Base-by-base conservation (phyloP, 768 basidiomycete genomes). In the Boletus rufocinnamomeus region DNA sequence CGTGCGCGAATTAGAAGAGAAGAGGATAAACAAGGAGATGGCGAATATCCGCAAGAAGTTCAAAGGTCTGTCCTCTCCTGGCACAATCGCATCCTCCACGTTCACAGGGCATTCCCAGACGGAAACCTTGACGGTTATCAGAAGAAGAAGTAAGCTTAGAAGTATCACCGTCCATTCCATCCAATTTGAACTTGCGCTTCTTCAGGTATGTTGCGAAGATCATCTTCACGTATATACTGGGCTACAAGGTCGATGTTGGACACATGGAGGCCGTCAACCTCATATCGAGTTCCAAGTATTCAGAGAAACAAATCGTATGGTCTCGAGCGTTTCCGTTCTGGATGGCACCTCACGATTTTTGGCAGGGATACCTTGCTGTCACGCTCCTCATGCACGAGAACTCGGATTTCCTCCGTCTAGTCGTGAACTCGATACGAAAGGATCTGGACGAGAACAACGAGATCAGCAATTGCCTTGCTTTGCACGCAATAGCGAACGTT, bases 261-360 rank as follows among this genome's bases (percentile, higher is more conserved):
- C 97, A 98, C 74, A 97, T 98, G 95, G 95, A 98, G 70, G 96
- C 97, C 27, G 94, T 98, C 64, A 98, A 99, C 73, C 82, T 99
- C 63, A 98, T 99, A 64, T 91, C 95, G 28, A 94, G 92, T 68
- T 75, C 84, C 34, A 98, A 98, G 68, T 99, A 99, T 71, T 94
- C 90, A 68, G 97, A 99, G 79, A 99, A 99, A 76, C 97, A 99
- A 74, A 98, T 99, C 62, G 96, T 97, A 71, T 63, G 92, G 74
- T 28, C 54, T 56, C 44, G n/a, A 45, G 23, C 16, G 27, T 43
- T 41, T 32, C 27, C 2, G 3, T 38, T 50, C 28, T 3, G 37
- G 49, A 37, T 44, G 13, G 23, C 25, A 57, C 14, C 56, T 62
- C 50, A 57, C 57, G 28, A 49, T 21, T 37, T 37, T 35, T 21